Conservation (phyloP, 2,329 filamentous ascomycete species). For the Fusarium anguioides region DNA sequence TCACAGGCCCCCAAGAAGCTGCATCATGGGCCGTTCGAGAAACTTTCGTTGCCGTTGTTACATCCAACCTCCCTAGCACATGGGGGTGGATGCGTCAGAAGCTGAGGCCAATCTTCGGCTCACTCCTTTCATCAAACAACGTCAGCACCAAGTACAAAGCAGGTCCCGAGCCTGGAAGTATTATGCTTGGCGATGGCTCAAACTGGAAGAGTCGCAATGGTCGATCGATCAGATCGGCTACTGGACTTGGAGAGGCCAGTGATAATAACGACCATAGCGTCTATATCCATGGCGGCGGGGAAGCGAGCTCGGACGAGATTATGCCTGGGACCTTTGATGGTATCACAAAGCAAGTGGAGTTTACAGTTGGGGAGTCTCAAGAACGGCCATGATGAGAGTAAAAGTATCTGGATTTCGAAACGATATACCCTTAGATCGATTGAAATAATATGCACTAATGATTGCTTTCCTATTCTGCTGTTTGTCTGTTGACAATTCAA, state of each 20-base stretch:
- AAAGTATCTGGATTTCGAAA: too few relatives aligned
- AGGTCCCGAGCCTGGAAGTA: slow-evolving; percentile 37
- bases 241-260: background rate
- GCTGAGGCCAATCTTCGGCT: slow-evolving; percentile 41
- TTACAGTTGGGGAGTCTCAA: slow-evolving; percentile 26
- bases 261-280: slow-evolving; percentile 9
- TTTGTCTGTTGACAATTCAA: too few relatives aligned
- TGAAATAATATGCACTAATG: background rate
- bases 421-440: background rate
- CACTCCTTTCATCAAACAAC: slow-evolving; percentile 39
- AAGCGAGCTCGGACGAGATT: slow-evolving; percentile 38
- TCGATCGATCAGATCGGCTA: slow-evolving; percentile 14
- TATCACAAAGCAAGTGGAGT: slow-evolving; percentile 39
- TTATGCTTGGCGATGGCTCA: slow-evolving; percentile 37
- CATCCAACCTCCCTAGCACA: slow-evolving; percentile 52
- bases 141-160: slow-evolving; percentile 32
- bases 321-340: slow-evolving; percentile 11
- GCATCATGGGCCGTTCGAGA: slow-evolving; percentile 54
- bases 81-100: slow-evolving; percentile 45
- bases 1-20: slow-evolving; percentile 49
- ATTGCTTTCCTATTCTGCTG: too few relatives aligned
- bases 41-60: slow-evolving; percentile 54
- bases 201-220: slow-evolving; percentile 34
- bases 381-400: background rate
- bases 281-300: slow-evolving; percentile 33